Conservation (phyloP, 2,329 filamentous ascomycete genomes). For the Cryphonectria radicalis region DNA sequence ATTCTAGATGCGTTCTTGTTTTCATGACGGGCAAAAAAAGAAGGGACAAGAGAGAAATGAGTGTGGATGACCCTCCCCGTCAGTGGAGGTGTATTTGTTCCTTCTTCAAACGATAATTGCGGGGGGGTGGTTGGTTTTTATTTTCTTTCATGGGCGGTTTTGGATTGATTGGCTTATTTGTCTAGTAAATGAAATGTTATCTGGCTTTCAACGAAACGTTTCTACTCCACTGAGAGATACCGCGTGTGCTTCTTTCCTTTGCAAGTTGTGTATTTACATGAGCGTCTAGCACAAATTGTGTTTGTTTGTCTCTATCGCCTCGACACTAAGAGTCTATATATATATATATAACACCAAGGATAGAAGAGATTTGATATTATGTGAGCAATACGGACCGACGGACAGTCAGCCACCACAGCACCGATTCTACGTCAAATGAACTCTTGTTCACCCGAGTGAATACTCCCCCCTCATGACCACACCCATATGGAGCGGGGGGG, state of each 20-base stretch:
- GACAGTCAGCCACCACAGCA: too few relatives aligned
- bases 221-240: not conserved
- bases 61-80: not conserved
- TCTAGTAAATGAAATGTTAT: conserved; percentile 11
- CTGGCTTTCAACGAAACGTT: conserved; percentile 4
- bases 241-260: not conserved
- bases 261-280: not conserved
- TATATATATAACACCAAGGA: too few relatives aligned
- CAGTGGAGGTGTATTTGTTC: not conserved
- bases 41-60: not conserved
- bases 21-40: conserved; percentile 1
- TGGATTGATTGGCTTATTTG: not conserved
- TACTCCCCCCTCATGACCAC: too few relatives aligned
- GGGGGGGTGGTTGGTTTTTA: too few relatives aligned
- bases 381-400: too few relatives aligned
- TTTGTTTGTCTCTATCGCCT: too few relatives aligned
- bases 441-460: too few relatives aligned
- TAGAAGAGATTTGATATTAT: too few relatives aligned
- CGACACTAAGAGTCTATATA: too few relatives aligned
- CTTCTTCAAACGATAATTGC: not conserved
- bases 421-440: too few relatives aligned
- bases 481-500: too few relatives aligned
- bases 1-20: conserved; percentile 5
- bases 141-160: not conserved
- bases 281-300: not conserved